Conservation (phyloP, 352 stramenopile species). For the Thraustotheca clavata region DNA sequence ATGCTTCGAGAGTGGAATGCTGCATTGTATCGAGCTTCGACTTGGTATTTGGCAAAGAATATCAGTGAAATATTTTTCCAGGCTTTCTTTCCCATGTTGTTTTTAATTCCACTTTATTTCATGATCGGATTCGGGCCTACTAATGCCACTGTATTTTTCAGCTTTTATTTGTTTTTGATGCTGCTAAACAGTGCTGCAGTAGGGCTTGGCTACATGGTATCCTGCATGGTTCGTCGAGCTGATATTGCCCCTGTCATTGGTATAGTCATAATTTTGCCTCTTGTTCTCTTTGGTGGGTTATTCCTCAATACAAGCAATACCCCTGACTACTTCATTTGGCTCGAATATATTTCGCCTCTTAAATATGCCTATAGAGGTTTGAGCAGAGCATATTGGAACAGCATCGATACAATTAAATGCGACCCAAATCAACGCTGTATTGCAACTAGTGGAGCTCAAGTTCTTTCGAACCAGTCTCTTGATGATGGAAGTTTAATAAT, state of each 20-base stretch:
- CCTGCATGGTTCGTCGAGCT: constrained; percentile 31
- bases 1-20: constrained; percentile 31
- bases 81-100: constrained; percentile 33
- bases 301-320: constrained; percentile 39
- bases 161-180: constrained; percentile 43
- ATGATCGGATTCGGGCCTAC: constrained; percentile 33
- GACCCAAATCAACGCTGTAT: constrained; percentile 20
- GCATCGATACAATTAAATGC: constrained; percentile 26
- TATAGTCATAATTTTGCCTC: constrained; percentile 29
- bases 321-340: constrained; percentile 43
- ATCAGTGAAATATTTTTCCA: constrained; percentile 29
- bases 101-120: constrained; percentile 36
- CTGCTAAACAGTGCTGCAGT: constrained; percentile 29
- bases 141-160: constrained; percentile 37
- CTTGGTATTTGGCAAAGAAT: constrained; percentile 34
- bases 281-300: constrained; percentile 38
- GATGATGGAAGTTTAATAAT: constrained; percentile 19
- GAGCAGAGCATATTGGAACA: constrained; percentile 32
- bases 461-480: constrained; percentile 28
- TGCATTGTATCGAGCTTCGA: constrained; percentile 26
- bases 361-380: constrained; percentile 29
- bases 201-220: constrained; percentile 28
- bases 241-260: constrained; percentile 27
- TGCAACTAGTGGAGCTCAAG: constrained; percentile 24
- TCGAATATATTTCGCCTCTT: constrained; percentile 47